Evolutionary conservation across 257 asterid species (phyloP).

Genomic region (Scutellaria baicalensis): DNA sequence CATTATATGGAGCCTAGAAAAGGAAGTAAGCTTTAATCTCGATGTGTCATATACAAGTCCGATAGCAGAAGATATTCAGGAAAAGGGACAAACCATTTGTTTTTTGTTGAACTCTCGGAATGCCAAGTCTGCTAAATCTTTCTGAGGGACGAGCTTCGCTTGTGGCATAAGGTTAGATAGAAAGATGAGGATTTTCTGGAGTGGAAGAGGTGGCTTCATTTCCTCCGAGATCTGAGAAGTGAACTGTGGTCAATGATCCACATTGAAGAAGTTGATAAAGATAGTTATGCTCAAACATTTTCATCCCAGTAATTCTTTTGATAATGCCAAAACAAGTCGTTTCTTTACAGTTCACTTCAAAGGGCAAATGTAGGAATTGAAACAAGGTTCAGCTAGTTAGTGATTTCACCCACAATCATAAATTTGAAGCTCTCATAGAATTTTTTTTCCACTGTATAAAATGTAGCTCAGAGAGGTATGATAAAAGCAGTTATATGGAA

Average conservation of each 20-base stretch:
- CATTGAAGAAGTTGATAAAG: no score
- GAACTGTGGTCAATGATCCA: conserved; percentile 15
- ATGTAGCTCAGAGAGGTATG: background rate
- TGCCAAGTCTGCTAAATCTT: conserved; percentile 78
- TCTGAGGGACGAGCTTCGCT: conserved; percentile 87
- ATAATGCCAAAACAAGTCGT: background rate
- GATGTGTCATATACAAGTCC: background rate
- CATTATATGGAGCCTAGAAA: conserved; percentile 82
- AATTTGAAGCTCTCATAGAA: no score
- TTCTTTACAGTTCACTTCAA: background rate
- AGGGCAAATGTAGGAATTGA: background rate
- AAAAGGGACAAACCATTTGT: conserved; percentile 46
- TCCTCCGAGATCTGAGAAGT: conserved; percentile 67
- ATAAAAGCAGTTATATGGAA: background rate
- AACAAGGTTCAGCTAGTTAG: background rate
- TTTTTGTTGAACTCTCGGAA: conserved; percentile 69
- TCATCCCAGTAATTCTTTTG: background rate
- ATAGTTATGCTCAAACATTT: background rate
- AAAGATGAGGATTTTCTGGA: conserved; percentile 64
- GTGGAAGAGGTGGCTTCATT: conserved; percentile 73
- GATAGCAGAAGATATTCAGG: no score
- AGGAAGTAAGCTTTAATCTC: background rate
- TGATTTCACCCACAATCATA: background rate
- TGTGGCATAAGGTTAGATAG: conserved; percentile 65
- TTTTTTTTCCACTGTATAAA: no score